A percentile compares a stretch with the other conserved stretches of the same genome.
Evolutionary conservation across 306 rosid species (phyloP).

Genomic region (Canavalia ensiformis): DNA sequence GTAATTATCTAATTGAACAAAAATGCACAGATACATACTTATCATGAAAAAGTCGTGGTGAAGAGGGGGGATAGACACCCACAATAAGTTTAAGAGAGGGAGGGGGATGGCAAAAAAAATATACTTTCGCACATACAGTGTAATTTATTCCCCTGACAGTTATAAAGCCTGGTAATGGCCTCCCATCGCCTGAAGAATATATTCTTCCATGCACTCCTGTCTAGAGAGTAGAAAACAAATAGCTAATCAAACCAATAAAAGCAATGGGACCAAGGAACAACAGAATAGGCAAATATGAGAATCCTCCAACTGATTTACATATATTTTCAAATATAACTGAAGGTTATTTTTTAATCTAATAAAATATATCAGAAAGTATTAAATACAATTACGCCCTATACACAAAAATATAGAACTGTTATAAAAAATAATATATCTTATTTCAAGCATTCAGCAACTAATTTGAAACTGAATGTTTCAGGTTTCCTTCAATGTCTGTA

Average conservation of each 20-base stretch:
- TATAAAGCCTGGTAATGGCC: conserved; percentile 76
- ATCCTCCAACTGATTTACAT: not conserved
- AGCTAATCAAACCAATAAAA: conserved; percentile 34
- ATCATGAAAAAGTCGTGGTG: not conserved
- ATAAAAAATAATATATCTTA: conserved; percentile 4
- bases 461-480: not conserved
- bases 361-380: not conserved
- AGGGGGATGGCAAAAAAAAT: not conserved
- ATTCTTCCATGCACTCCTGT: conserved; percentile 92
- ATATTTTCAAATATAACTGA: not conserved
- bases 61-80: not conserved
- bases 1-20: conserved; percentile 33
- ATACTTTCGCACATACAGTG: conserved; percentile 57
- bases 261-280: conserved; percentile 18
- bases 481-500: conserved; percentile 16
- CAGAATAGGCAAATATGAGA: conserved; percentile 2
- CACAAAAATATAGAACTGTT: not conserved
- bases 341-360: not conserved
- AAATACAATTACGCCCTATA: not conserved
- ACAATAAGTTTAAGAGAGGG: conserved; percentile 10
- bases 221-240: conserved; percentile 60
- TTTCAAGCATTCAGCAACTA: conserved; percentile 3
- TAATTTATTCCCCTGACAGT: conserved; percentile 76
- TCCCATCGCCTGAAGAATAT: conserved; percentile 80
- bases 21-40: conserved; percentile 1